Base-by-base conservation (phyloP, 805 yeast species). In the Hanseniaspora vineae region DNA sequence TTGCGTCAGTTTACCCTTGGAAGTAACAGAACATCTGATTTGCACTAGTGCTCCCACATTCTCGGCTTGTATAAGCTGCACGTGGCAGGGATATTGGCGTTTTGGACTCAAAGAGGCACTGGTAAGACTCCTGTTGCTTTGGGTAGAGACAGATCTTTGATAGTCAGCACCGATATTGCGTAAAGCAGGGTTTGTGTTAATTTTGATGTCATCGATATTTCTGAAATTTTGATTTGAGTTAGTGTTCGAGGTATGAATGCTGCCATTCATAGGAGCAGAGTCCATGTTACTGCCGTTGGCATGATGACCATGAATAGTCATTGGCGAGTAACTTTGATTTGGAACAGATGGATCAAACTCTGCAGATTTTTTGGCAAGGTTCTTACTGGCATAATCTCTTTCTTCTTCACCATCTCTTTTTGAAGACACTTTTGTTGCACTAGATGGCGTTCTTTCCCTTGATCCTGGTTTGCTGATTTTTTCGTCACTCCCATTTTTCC, bases 11-110 rank as follows among this genome's bases (percentile, higher is more conserved):
- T 63, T 62, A 14, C 69, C 71, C 23, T 42, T 48, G 67, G 65
- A 69, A 37, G 76, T 71, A 52, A 78, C 60, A 0, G 72, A 59
- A 2, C 76, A 76, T 58, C 76, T 81, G 42, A 85, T 72, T 52
- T 76, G 81, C 47, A 66, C 64, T 42, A 63, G 57, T 18, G 62
- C 58, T 14, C 70, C 66, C 42, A 73, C 59, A 15, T 75, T 73
- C 11, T 64, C 55, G 3, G 76, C 78, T 2, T 74, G 65, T 31
- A 78, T 61, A 44, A 83, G 62, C 2, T 73, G 70, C 42, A 80
- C 55, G 48, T 77, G 63, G 32, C 88, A 89, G 4, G 79, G 76
- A 46, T 55, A 56, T 23, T 51, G 42, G 51, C 64, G 55, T 42
- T 51, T 52, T 8, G 56, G 72, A n/a, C 60, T 54, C 39, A 55